Conservation (phyloP, 345 rosid genomes). For the Adansonia digitata region DNA sequence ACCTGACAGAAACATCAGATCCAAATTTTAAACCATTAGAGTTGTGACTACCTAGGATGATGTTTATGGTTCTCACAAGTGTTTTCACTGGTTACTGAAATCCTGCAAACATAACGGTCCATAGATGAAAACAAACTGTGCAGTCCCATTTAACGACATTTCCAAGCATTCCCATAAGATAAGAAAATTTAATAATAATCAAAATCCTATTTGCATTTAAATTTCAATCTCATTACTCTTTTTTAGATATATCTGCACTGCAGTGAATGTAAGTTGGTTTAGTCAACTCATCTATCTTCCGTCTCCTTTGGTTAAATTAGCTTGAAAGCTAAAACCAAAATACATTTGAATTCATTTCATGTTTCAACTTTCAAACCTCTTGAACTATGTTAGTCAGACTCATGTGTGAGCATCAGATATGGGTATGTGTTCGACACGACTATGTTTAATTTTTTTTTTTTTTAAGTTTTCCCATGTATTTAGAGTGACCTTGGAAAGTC, state of each 20-base stretch:
- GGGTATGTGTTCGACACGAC: too few species aligned
- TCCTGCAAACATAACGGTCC: background rate
- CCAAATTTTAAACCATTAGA: background rate
- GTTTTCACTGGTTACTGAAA: background rate
- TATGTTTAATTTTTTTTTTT: too few species aligned
- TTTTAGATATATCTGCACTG: constrained; percentile 2
- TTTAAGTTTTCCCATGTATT: too few species aligned
- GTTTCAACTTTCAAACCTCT: background rate
- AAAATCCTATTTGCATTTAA: background rate
- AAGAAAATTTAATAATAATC: background rate
- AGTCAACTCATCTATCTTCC: background rate
- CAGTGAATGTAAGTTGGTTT: constrained; percentile 6
- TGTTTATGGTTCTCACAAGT: background rate
- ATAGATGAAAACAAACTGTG: background rate
- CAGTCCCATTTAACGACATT: too few species aligned
- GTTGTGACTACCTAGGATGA: background rate
- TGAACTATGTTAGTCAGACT: too few species aligned
- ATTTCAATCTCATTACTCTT: background rate
- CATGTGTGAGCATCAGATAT: too few species aligned
- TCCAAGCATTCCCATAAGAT: background rate
- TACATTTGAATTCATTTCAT: background rate
- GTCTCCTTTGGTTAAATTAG: background rate
- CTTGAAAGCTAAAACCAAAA: background rate
- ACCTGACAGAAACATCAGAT: background rate
- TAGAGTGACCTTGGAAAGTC: too few species aligned